Evolutionary conservation across 1,139 yeast species (phyloP), one percentile per base, ranked within the genome.

Genomic region (Zygoascus sp.): DNA sequence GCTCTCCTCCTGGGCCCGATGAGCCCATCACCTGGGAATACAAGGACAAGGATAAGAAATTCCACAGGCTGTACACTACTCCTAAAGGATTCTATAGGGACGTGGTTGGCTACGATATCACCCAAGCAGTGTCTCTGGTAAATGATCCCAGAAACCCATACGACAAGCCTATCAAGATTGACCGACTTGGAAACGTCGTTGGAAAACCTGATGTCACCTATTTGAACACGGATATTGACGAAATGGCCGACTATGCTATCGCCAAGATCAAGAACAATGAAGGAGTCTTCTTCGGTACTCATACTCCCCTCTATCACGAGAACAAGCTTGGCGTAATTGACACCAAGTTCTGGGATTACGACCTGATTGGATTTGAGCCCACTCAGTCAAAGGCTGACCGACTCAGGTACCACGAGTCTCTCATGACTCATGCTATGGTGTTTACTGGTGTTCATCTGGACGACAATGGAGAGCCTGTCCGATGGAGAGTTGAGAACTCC

Each of bases 401-500:
- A 50, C 75, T 81, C 48, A 59, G 72, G 44, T 79, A 76, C 61
- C 73, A 70, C 52, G 79, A 80, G 60, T 76, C 82, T 34, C 64
- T 79, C 53, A 86, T 86, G 94, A 85, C 94, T 11, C 95, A 86
- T 59, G 95, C 64, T 54, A 45, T 45, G 48, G 45, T 41, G 3
- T 38, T 45, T 30, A 68, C 65, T 39, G 90, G 81, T n/a, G 92
- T 83, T 41, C 90, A 85, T 64, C 60, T 79, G 13, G 81, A 74
- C 50, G 76, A 64, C 16, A 49, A 58, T n/a, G 78, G 77, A 8
- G 66, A 70, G 47, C 92, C 95, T 8, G 68, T 79, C 10, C 76
- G 95, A 62, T 86, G 90, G 80, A 79, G 83, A 63, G 88, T 87
- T 46, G 90, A 86, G 63, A 86, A 86, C 69, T 83, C 94, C 2